Evolutionary conservation across 2,329 filamentous ascomycete genomes (phyloP), one percentile per base, ranked within the genome.

Genomic region (Curvularia spicifera): DNA sequence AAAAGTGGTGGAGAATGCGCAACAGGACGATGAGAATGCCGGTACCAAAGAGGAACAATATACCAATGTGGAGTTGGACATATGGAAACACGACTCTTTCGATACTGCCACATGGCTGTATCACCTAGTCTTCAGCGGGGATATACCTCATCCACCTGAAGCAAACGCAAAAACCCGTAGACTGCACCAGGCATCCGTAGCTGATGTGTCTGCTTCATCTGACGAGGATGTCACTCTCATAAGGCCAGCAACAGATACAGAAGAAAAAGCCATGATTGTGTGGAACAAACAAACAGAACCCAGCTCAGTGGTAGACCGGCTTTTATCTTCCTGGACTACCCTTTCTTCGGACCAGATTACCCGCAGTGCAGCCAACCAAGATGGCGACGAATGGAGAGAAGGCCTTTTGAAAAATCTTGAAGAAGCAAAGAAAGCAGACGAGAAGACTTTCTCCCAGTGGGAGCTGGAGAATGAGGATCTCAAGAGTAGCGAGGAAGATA

Each of bases 31-130:
- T n/a, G n/a, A n/a, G n/a, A n/a, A n/a, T n/a, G n/a, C n/a, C n/a
- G n/a, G n/a, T n/a, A n/a, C n/a, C n/a, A n/a, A n/a, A n/a, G n/a
- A n/a, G n/a, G n/a, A n/a, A n/a, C n/a, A n/a, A n/a, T n/a, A n/a
- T n/a, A n/a, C n/a, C n/a, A 47, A 60, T n/a, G 47, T 40, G 6
- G 51, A 58, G 15, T 6, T 69, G 9, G 47, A 60, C 31, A 8
- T 61, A 28, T 68, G 57, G 53, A 55, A 62, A 24, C 48, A 56
- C 15, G 63, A 47, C 18, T 60, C 59, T 15, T 57, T 58, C 15
- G 61, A 68, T 20, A 67, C 66, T 9, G 66, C 66, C 24, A 63
- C 66, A 4, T 69, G 66, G 66, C 57, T 69, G 6, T 69, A 64
- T 52, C 56, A 61, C 31, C 53, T 67, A 26, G 63, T 69, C 0